Evolutionary conservation across 768 basidiomycete genomes (phyloP), one percentile per base, ranked within the genome.

Genomic region (Boletus huronensis): DNA sequence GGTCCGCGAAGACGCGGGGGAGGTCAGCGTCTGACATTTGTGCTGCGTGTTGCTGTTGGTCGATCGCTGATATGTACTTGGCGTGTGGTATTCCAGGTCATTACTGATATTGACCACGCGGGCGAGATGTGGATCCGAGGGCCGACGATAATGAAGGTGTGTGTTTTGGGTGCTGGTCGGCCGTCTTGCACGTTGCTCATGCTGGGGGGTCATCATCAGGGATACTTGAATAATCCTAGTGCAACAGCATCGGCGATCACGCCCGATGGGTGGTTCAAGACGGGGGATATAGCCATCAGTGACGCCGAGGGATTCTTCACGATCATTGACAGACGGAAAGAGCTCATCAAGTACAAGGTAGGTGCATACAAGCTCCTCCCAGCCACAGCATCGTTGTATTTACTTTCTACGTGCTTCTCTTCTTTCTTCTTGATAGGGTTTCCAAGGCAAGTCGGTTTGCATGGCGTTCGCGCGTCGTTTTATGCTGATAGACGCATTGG

Each of bases 101-200:
- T 68, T 11, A 71, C 64, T 0, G 61, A 62, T 34, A 62, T 72
- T 2, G 58, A 62, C 16, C 75, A 84, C 51, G 74, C 81, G 0
- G 92, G 93, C 16, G 93, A 95, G 68, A 68, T 96, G 17, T 94
- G 91, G 90, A 51, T 94, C 3, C 78, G 83, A 45, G 91, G 92
- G 0, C 85, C 87, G 5, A 81, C 75, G 1, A 75, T 94, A 36
- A 93, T 93, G 89, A 93, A 90, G 77, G 84, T 82, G 50, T 79
- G 59, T 31, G 13, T 49, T 31, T 11, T 3, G 3, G 6, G 9
- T 21, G 14, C 21, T 40, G n/a, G 14, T 51, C 6, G 17, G 26
- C 36, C 31, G n/a, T 26, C 6, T 29, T 21, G 25, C 16, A 31
- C 5, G 36, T 25, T 11, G 48, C 41, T 57, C 35, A 52, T 35